Evolutionary conservation across 2,329 filamentous ascomycete species (phyloP).

Genomic region (Phyllosticta citriasiana): DNA sequence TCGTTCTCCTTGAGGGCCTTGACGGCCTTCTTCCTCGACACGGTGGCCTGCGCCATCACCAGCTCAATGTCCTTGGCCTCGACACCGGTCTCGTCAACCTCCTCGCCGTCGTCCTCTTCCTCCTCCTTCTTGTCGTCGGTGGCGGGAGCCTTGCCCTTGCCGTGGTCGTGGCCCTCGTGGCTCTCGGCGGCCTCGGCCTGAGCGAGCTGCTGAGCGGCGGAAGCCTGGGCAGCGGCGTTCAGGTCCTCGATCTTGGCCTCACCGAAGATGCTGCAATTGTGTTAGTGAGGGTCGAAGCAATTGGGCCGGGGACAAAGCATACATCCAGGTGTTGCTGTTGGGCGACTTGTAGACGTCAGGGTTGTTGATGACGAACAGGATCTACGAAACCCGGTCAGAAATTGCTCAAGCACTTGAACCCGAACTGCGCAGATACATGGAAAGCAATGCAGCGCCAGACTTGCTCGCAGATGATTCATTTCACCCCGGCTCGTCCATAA

Average conservation of each 20-base stretch:
- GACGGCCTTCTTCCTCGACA: constrained; percentile 96
- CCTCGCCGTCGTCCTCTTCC: constrained; percentile 84
- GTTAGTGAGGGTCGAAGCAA: constrained; percentile 14
- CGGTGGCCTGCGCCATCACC: constrained; percentile 94
- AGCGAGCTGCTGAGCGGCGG: constrained; percentile 90
- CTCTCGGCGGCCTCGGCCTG: constrained; percentile 55
- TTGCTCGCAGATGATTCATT: background rate
- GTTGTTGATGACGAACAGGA: constrained; percentile 99
- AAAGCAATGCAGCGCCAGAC: background rate
- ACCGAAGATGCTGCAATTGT: constrained; percentile 72
- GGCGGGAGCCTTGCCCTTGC: constrained; percentile 53
- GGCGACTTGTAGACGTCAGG: constrained; percentile 99
- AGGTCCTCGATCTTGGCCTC: constrained; percentile 99
- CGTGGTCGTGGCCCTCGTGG: constrained; percentile 50
- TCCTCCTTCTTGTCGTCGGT: constrained; percentile 56
- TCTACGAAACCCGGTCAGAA: constrained; percentile 43
- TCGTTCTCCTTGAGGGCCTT: constrained; percentile 99
- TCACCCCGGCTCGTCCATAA: background rate
- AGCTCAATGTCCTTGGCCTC: constrained; percentile 99
- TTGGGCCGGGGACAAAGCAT: constrained; percentile 33
- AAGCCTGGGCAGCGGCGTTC: constrained; percentile 95
- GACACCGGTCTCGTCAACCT: constrained; percentile 86
- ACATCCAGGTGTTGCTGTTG: constrained; percentile 99
- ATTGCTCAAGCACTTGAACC: background rate
- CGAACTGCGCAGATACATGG: background rate